Evolutionary conservation across 2,329 filamentous ascomycete species (phyloP), one percentile per base, ranked within the genome.

Genomic region (Phialemoniopsis sp.): DNA sequence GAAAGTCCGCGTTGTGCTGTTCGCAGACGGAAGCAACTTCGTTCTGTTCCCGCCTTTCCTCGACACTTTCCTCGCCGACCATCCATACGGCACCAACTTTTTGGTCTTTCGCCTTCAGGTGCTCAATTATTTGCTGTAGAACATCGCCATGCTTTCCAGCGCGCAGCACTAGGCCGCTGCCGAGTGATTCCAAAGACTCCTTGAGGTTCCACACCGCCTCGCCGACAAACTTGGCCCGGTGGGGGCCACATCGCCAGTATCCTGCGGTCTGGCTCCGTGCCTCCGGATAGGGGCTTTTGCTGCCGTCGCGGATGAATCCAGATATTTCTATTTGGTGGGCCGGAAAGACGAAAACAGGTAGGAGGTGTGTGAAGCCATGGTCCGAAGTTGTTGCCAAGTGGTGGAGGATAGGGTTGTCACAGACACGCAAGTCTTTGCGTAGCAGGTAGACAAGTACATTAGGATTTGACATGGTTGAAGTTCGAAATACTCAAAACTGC

Each of bases 201-300:
- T 88, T 89, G 44, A 90, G 38, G 52, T 87, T 79, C 83, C 82
- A 89, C 0, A 89, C 73, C 26, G 78, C 80, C 56, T 91, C 75
- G 0, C 80, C 81, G 21, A 87, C 62, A 56, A 90, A 91, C 55
- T 79, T 84, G 39, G 79, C 78, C 29, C 87, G 74, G 51, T 86
- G 78, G 5, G 78, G 80, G 3, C 87, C 86, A 50, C 84, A 89
- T 54, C 86, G 70, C 82, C 83, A 89, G 54, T 87, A 86, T 2
- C 70, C 66, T 12, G 73, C 83, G 4, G 85, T 63, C n/a, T 68
- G 57, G 49, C 83, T 87, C 41, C 75, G 70, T 4, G 86, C 84
- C 51, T 81, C 76, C 0, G 80, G 80, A 46, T 85, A 89, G 0
- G 87, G 87, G 7, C 73, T 85, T 36, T 66, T 61, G 36, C 62